Evolutionary conservation across 2,329 filamentous ascomycete genomes (phyloP).

Genomic region (Fusarium udum): DNA sequence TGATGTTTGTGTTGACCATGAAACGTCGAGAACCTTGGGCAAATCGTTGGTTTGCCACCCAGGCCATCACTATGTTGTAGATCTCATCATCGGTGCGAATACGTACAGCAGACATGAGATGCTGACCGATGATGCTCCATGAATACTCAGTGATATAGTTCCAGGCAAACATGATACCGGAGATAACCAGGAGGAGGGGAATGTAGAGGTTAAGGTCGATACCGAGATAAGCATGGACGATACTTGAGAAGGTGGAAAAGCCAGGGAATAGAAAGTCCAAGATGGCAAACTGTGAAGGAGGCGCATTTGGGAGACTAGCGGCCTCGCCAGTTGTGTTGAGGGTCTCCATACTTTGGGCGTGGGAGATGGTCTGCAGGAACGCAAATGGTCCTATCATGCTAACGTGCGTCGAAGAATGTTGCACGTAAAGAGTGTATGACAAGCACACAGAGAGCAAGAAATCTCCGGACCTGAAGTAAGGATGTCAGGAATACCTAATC

Average conservation of each 20-base stretch:
- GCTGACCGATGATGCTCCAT: conserved; percentile 57
- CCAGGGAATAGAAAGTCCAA: conserved; percentile 74
- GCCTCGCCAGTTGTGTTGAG: conserved; percentile 32
- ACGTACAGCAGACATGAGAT: conserved; percentile 73
- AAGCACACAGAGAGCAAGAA: neutral
- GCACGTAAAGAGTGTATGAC: neutral
- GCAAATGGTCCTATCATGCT: conserved; percentile 23
- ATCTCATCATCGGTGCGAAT: conserved; percentile 76
- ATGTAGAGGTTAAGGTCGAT: conserved; percentile 72
- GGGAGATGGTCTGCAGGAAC: conserved; percentile 8
- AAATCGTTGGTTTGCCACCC: conserved; percentile 72
- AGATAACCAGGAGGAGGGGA: conserved; percentile 62
- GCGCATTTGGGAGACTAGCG: neutral
- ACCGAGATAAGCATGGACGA: conserved; percentile 64
- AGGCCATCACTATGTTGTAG: conserved; percentile 77
- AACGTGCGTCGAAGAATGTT: neutral
- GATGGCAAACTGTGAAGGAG: conserved; percentile 54
- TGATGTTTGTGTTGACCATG: conserved; percentile 71
- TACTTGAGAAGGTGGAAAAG: conserved; percentile 65
- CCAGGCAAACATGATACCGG: conserved; percentile 60
- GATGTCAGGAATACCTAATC: neutral
- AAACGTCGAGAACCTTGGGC: conserved; percentile 68
- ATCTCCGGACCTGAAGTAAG: neutral
- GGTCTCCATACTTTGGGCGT: conserved; percentile 37
- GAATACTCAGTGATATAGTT: conserved; percentile 62